Base-by-base conservation (phyloP, 2,329 filamentous ascomycete genomes). In the Fusarium globosum region DNA sequence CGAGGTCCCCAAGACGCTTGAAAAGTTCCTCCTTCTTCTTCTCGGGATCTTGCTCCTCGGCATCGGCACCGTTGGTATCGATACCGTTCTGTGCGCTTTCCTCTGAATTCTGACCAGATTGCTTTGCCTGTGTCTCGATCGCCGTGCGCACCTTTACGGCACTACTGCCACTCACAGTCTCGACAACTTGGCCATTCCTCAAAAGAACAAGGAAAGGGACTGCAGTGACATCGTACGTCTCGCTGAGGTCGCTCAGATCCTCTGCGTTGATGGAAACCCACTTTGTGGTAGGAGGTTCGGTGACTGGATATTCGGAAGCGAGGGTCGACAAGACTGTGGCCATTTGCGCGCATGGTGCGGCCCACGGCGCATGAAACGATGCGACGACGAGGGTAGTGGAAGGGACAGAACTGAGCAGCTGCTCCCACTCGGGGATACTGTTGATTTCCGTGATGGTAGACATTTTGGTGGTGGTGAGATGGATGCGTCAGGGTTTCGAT, bases 361-460 rank as follows among this genome's bases (percentile, higher is more conserved):
- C 96, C 96, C 96, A 99, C 75, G 95, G 93, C 26, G 96, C 95
- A 82, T 98, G 93, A 87, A 99, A 99, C 82, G 95, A 98, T 80
- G 97, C 90, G 79, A 98, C 88, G 72, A 96, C 88, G 68, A 98
- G 90, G 21, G 93, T 90, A 21, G 91, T 88, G 4, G 92, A 80
- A 16, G 93, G 89, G 20, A 95, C 87, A 46, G 90, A 87, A 71
- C 87, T 86, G 71, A 94, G 86, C 80, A 93, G 88, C 74, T 89
- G 85, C 75, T 91, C 86, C 91, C 96, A 98, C 77, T 91, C 90
- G 76, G 88, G 85, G 78, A 94, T 90, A 77, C 89, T 91, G 77
- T 90, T 88, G 83, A 98, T 92, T 79, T 97, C 93, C 74, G 88
- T 89, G 79, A 98, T 90, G 67, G 89, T 90, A 74, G 93, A 94